Conservation (phyloP, 352 stramenopile genomes). For the Blastocystis sp. region DNA sequence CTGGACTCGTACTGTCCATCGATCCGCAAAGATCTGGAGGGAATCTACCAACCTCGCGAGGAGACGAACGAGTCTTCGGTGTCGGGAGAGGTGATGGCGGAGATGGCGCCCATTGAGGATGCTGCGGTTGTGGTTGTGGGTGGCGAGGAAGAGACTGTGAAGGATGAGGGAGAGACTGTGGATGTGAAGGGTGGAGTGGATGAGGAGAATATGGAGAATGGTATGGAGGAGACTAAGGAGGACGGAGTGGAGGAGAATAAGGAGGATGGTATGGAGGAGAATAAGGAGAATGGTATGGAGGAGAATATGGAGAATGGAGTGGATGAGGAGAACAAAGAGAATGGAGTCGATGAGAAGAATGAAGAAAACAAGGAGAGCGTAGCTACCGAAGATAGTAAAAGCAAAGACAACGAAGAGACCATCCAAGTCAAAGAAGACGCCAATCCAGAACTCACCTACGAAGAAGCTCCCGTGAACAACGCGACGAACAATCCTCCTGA, state of each 20-base stretch:
- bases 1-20: slow-evolving; percentile 36
- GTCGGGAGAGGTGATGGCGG: too few relatives aligned
- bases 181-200: not conserved
- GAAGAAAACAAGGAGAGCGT: not conserved
- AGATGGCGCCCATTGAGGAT: too few relatives aligned
- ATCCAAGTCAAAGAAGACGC: not conserved
- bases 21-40: slow-evolving; percentile 9
- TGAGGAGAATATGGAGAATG: not conserved
- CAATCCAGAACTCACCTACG: not conserved
- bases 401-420: not conserved
- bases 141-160: not conserved
- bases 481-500: not conserved
- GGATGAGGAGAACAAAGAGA: not conserved
- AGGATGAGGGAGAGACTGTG: not conserved
- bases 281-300: not conserved
- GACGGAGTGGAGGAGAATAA: not conserved
- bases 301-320: not conserved
- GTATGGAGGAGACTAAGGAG: not conserved
- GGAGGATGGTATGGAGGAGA: not conserved
- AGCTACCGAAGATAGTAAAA: not conserved
- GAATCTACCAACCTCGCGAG: not conserved
- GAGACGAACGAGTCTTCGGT: not conserved
- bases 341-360: not conserved
- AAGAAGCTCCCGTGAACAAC: not conserved
- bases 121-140: too few relatives aligned